Evolutionary conservation across 2,329 filamentous ascomycete species (phyloP).

Genomic region (Ciborinia camelliae): DNA sequence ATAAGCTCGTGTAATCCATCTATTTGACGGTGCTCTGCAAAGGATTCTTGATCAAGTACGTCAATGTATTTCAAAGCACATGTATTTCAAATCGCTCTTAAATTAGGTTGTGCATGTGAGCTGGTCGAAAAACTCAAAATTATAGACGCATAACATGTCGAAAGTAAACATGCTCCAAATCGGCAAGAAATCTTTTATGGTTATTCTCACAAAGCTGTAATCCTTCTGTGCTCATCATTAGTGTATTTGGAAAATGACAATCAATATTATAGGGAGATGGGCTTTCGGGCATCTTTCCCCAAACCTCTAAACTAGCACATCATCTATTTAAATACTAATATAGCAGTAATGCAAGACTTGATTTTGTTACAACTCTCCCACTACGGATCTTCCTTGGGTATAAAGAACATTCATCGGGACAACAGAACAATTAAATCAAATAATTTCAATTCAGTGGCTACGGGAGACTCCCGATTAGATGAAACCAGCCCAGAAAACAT

Average conservation of each 20-base stretch:
- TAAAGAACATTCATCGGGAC: not conserved
- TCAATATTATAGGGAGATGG: not conserved
- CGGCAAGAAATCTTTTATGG: too few relatives aligned
- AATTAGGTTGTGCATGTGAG: too few relatives aligned
- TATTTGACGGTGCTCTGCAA: constrained; percentile 9
- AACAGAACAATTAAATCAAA: not conserved
- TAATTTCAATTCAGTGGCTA: not conserved
- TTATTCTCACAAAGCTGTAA: not conserved
- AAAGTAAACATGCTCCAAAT: too few relatives aligned
- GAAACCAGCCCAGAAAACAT: not conserved
- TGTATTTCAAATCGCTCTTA: too few relatives aligned
- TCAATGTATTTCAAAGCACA: not conserved
- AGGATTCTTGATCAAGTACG: constrained; percentile 12
- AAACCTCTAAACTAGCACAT: not conserved
- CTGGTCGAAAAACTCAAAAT: too few relatives aligned
- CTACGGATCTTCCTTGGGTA: not conserved
- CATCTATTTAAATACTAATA: not conserved
- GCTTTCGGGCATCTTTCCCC: not conserved
- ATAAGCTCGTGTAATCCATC: constrained; percentile 20
- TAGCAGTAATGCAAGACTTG: too few relatives aligned
- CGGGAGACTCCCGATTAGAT: not conserved
- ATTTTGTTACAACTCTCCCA: too few relatives aligned
- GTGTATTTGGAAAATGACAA: not conserved
- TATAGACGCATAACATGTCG: too few relatives aligned
- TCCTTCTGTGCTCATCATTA: not conserved